phyloP scores from a whole-genome alignment of 2,329 filamentous ascomycete genomes.

The Cadophora sp. region DNA sequence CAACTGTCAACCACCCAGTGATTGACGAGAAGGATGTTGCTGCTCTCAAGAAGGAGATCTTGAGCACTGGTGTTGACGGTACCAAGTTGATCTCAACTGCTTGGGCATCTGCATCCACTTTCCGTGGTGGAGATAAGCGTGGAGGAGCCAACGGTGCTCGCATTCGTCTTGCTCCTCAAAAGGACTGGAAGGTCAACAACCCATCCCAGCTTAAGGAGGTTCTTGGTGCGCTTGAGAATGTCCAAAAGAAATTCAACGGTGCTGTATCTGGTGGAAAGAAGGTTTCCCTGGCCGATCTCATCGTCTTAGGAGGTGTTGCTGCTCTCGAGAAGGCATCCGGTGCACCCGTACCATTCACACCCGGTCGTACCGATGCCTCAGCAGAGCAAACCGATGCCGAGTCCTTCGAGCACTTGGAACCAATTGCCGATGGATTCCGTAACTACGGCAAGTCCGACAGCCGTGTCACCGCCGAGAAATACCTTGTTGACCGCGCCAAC shows the following conservation, averaged over 20 bases:
- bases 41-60: constrained; percentile 72
- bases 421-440: constrained; percentile 77
- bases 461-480: constrained; percentile 70
- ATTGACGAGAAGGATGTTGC: constrained; percentile 68
- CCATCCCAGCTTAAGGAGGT: constrained; percentile 69
- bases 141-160: constrained; percentile 83
- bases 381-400: constrained; percentile 74
- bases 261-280: constrained; percentile 62
- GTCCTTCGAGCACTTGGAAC: constrained; percentile 71
- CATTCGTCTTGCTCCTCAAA: constrained; percentile 75
- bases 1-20: constrained; percentile 61
- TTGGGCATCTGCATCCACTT: constrained; percentile 74
- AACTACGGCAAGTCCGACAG: constrained; percentile 72
- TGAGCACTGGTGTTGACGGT: constrained; percentile 65
- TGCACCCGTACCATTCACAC: constrained; percentile 71
- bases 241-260: constrained; percentile 72
- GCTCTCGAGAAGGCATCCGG: constrained; percentile 76
- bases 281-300: constrained; percentile 79
- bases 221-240: constrained; percentile 63
- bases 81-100: constrained; percentile 69
- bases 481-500: constrained; percentile 74
- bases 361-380: constrained; percentile 74
- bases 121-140: constrained; percentile 80
- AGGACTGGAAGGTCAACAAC: constrained; percentile 78
- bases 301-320: constrained; percentile 75